phyloP scores from a whole-genome alignment of 306 rosid genomes.

The Cucumis cinereus region DNA sequence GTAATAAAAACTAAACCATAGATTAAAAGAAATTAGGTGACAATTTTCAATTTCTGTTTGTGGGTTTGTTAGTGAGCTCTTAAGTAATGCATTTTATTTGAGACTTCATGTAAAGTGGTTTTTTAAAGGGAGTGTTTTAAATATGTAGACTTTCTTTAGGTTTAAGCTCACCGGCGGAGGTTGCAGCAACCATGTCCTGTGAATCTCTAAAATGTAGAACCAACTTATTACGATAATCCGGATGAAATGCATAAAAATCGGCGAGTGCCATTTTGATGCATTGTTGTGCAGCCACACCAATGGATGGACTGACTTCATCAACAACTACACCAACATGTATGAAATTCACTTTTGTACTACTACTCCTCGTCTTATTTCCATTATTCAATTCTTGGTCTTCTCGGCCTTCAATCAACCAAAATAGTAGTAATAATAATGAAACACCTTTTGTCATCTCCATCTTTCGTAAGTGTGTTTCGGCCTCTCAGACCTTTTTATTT shows the following conservation, averaged over 20 bases:
- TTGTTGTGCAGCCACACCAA: constrained; percentile 4
- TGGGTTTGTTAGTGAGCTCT: too few relatives aligned
- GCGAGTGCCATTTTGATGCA: constrained; percentile 13
- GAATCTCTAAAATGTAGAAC: constrained; percentile 1
- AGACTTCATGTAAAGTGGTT: too few relatives aligned
- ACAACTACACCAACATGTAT: constrained; percentile 21
- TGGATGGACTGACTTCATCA: constrained; percentile 1
- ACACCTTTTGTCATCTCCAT: background rate
- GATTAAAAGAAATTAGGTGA: too few relatives aligned
- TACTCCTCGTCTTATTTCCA: background rate
- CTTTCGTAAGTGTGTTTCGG: background rate
- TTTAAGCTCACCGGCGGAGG: constrained; percentile 15
- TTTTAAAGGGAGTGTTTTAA: too few relatives aligned
- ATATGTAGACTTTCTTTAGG: too few relatives aligned
- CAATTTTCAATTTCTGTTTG: too few relatives aligned
- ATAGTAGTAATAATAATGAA: too few relatives aligned
- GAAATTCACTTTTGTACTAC: background rate
- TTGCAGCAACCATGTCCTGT: constrained; percentile 13
- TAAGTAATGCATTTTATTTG: too few relatives aligned
- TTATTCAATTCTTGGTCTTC: background rate
- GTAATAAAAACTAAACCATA: too few relatives aligned
- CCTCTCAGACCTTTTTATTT: background rate
- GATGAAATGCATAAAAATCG: constrained; percentile 16
- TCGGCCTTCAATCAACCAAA: background rate
- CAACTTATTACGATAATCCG: constrained; percentile 11